Conservation (phyloP, 2,329 filamentous ascomycete genomes). For the Xylaria multiplex region DNA sequence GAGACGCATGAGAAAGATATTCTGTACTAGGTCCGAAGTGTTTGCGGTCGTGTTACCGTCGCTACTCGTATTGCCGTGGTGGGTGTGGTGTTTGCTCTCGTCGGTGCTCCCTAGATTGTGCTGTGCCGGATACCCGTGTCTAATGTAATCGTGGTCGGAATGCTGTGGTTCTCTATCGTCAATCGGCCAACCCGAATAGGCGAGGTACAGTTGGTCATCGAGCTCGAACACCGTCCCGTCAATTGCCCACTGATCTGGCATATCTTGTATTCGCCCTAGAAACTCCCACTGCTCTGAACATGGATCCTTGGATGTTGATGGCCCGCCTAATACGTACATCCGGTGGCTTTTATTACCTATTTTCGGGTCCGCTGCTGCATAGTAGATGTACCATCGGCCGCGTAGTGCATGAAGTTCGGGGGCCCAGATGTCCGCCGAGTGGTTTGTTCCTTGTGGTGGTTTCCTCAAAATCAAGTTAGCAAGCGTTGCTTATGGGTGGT, state of each 20-base stretch:
- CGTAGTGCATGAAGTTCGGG: conserved; percentile 48
- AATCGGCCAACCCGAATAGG: conserved; percentile 49
- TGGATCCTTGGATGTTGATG: conserved; percentile 43
- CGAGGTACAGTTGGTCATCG: conserved; percentile 44
- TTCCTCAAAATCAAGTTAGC: conserved; percentile 39
- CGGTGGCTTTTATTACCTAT: conserved; percentile 49
- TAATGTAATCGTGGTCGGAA: conserved; percentile 1
- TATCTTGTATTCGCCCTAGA: conserved; percentile 44
- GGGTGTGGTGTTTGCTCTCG: not conserved
- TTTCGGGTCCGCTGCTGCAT: conserved; percentile 45
- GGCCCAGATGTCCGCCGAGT: conserved; percentile 50
- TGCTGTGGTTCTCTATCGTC: conserved; percentile 27
- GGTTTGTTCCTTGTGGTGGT: conserved; percentile 45
- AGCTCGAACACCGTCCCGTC: conserved; percentile 49
- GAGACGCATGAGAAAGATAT: conserved; percentile 46
- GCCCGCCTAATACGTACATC: conserved; percentile 49
- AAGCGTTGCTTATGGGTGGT: no score
- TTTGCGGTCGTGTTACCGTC: not conserved
- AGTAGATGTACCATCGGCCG: conserved; percentile 51
- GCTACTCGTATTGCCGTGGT: not conserved
- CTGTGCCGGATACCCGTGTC: not conserved
- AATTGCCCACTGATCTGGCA: conserved; percentile 49
- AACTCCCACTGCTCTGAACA: conserved; percentile 48
- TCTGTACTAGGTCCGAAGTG: conserved; percentile 44
- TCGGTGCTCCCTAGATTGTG: not conserved